Base-by-base conservation (phyloP, 371 early-diverging fungal species). In the Mortierella sp. region DNA sequence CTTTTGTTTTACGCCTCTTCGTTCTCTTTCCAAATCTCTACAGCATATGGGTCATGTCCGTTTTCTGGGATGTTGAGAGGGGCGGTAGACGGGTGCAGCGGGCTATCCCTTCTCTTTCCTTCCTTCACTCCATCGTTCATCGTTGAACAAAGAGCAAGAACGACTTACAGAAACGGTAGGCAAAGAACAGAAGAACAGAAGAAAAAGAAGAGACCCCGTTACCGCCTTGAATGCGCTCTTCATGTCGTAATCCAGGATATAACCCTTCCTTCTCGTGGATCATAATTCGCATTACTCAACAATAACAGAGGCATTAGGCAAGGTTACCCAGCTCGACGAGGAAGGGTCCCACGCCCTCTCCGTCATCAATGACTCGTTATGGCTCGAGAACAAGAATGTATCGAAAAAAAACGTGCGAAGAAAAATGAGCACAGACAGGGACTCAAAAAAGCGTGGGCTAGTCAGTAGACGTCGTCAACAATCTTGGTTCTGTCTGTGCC, bases 351-450 rank as follows among this genome's bases (percentile, higher is more conserved):
- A 51, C 21, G 16, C 29, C 12, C 32, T 60, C 60, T 60, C 16
- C 60, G 60, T 60, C 60, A 60, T 32, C 16, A 16, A 60, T 60
- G 60, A 60, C 60, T 60, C 32, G 29, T 60, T 60, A 14, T 60
- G 60, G 60, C 14, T 32, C 60, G 16, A 3, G 60, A 60, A 12
- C 32, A 60, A 32, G 60, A 60, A 60, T 60, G 32, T 4, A 60
- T 32, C 32, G 1, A 14, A 18, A 60, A 60, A 60, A 60, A 29
- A 60, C 60, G 60, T 60, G 60, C 60, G 4, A 27, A 16, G 12
- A 12, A 60, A 60, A 60, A 60, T 60, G 60, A 60, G 60, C 60
- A 60, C 60, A 60, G 60, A 60, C 60, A 29, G 16, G 60, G 29
- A 60, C 46, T 11, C 4, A 60, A 32, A 60, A 56, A 56, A 11